Conservation (phyloP, 2,329 filamentous ascomycete species). For the Fusarium abutilonis region DNA sequence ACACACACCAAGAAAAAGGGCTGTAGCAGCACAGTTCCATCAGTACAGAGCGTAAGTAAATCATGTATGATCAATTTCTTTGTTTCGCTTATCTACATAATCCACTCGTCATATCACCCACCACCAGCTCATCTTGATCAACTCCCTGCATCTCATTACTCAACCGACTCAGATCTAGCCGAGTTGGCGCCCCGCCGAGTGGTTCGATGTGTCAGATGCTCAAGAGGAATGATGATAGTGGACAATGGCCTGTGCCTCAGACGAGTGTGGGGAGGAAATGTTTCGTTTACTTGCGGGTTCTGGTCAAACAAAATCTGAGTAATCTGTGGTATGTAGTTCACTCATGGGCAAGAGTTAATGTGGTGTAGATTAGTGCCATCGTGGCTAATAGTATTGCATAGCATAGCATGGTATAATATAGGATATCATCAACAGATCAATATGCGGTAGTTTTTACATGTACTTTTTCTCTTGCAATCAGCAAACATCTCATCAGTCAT, state of each 20-base stretch:
- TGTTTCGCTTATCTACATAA: too few relatives aligned
- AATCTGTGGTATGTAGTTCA: neutral
- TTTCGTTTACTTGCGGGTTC: neutral
- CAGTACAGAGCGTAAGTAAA: too few relatives aligned
- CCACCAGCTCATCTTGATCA: too few relatives aligned
- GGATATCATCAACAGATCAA: conserved; percentile 22
- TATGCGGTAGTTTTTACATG: conserved; percentile 8
- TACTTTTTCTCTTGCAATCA: conserved; percentile 7
- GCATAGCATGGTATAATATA: conserved; percentile 23
- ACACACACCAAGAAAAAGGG: too few relatives aligned
- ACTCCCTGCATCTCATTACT: neutral
- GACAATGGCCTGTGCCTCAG: conserved; percentile 21
- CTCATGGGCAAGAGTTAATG: neutral
- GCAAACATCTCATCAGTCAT: conserved; percentile 4
- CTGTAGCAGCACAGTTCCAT: too few relatives aligned
- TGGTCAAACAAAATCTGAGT: neutral
- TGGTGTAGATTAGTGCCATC: conserved; percentile 17
- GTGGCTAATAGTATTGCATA: conserved; percentile 18
- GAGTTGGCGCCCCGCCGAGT: conserved; percentile 3
- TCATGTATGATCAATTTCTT: too few relatives aligned
- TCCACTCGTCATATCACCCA: too few relatives aligned
- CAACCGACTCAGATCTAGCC: conserved; percentile 3
- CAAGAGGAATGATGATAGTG: neutral
- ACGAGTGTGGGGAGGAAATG: conserved; percentile 4
- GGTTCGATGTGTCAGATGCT: conserved; percentile 13